phyloP scores from a whole-genome alignment of 2,329 filamentous ascomycete genomes.

The Neofusicoccum umdonicola region DNA sequence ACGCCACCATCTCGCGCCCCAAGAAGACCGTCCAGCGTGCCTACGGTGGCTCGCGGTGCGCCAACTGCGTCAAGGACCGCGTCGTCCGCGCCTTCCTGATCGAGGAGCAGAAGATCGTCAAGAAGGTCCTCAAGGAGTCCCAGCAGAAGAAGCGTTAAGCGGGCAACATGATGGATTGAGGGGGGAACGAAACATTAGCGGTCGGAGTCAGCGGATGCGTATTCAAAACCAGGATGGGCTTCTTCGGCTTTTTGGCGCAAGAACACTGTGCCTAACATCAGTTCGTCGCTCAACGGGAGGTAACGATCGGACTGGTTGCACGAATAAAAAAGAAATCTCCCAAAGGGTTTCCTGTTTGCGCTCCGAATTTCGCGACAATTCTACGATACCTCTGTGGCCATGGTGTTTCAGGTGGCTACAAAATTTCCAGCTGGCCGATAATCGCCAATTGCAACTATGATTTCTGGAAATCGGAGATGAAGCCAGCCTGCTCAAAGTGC shows the following conservation, averaged over 20 bases:
- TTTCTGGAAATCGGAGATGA: not conserved
- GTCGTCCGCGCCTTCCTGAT: conserved; percentile 98
- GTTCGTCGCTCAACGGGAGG: conserved; percentile 16
- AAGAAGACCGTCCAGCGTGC: conserved; percentile 99
- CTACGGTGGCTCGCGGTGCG: conserved; percentile 98
- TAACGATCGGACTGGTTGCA: conserved; percentile 18
- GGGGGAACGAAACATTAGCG: conserved; percentile 16
- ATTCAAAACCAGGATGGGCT: conserved; percentile 19
- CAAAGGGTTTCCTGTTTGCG: conserved; percentile 6
- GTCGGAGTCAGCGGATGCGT: conserved; percentile 18
- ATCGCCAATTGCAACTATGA: not conserved
- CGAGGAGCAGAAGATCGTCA: conserved; percentile 99
- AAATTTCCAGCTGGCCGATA: not conserved
- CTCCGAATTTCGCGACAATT: not conserved
- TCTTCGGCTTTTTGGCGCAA: conserved; percentile 19
- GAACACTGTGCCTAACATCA: conserved; percentile 17
- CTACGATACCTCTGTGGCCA: not conserved
- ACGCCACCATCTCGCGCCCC: conserved; percentile 93
- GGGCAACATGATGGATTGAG: conserved; percentile 14
- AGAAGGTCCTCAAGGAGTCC: conserved; percentile 99
- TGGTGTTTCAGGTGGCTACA: not conserved
- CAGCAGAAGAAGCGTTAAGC: conserved; percentile 69
- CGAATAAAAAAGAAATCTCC: conserved; percentile 19
- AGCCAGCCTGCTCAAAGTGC: not conserved
- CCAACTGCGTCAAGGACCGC: conserved; percentile 96